Conservation (phyloP, 129 eudicot species). For the Tagetes patula region DNA sequence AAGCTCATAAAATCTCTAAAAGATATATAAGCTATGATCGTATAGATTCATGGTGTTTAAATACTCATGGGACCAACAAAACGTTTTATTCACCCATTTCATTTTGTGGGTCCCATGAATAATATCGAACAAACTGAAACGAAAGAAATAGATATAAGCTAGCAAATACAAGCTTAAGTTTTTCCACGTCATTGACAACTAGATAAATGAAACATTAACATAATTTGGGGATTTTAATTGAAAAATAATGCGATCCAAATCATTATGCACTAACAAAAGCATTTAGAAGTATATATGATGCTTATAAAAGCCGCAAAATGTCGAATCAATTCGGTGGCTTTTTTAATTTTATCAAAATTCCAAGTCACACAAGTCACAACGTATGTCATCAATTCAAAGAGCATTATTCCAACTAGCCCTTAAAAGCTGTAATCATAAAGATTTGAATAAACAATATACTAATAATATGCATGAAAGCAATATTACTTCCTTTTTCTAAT, state of each 20-base stretch:
- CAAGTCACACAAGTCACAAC: conserved; percentile 7
- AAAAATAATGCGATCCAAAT: conserved; percentile 35
- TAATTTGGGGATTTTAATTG: conserved; percentile 14
- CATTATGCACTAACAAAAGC: conserved; percentile 39
- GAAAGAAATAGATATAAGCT: not conserved
- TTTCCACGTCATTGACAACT: conserved; percentile 31
- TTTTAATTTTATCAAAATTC: conserved; percentile 17
- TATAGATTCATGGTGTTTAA: conserved; percentile 2
- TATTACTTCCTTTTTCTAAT: conserved; percentile 10
- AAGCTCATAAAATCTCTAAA: not conserved
- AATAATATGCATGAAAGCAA: conserved; percentile 1
- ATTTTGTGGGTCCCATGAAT: too few relatives aligned
- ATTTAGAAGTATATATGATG: conserved; percentile 23
- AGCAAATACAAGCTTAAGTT: not conserved
- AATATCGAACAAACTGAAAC: too few relatives aligned
- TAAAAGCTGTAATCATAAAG: conserved; percentile 26
- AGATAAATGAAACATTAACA: conserved; percentile 17
- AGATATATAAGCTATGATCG: not conserved
- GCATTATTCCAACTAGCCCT: conserved; percentile 24
- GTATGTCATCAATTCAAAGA: conserved; percentile 23
- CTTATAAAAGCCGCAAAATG: conserved; percentile 32
- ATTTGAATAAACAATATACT: not conserved
- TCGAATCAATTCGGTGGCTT: conserved; percentile 2
- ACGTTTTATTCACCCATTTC: too few relatives aligned
- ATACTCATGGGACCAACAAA: not conserved